Evolutionary conservation across 768 basidiomycete genomes (phyloP), one percentile per base, ranked within the genome.

Genomic region (Pleurotus djamor): DNA sequence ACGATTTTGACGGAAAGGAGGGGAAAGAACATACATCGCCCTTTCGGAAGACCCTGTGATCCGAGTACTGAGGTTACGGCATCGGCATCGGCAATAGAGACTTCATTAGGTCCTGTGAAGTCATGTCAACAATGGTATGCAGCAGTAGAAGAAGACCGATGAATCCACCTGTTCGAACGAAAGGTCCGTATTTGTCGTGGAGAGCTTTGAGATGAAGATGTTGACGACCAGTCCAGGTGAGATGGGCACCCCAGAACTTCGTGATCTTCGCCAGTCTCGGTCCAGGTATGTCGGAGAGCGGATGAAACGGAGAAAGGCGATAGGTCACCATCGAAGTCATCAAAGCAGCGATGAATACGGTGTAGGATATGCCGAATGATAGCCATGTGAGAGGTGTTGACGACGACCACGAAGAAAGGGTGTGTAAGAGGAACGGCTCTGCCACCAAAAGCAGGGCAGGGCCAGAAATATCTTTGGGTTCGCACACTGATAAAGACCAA

Each of bases 101-200:
- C 59, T 50, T 86, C 85, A 56, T 87, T 87, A 0, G 83, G 86
- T 55, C 83, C 85, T 86, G 50, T 28, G 21, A 28, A 28, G n/a
- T 34, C 7, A 48, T 41, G 10, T 32, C 17, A 43, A 44, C 44
- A 41, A 17, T 8, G 45, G 13, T 7, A 47, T 3, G 4, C 54
- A 6, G 17, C n/a, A 9, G 4, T 8, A 16, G 9, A 41, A 32
- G 38, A 32, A 13, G 9, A 49, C 8, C 2, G 28, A 34, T 8
- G 14, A 10, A 65, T 76, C 56, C 54, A 83, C 86, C 85, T 43
- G 83, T 77, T 63, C 86, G 72, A 37, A 87, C 83, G 16, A 82
- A 72, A 51, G 83, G 77, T 2, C 86, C 87, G 55, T 85, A 87
- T 49, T 72, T 73, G 44, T 77, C 71, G 63, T 87, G 86, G n/a